Evolutionary conservation across 805 yeast species (phyloP).

Genomic region (Lipomyces yamanashiensis): DNA sequence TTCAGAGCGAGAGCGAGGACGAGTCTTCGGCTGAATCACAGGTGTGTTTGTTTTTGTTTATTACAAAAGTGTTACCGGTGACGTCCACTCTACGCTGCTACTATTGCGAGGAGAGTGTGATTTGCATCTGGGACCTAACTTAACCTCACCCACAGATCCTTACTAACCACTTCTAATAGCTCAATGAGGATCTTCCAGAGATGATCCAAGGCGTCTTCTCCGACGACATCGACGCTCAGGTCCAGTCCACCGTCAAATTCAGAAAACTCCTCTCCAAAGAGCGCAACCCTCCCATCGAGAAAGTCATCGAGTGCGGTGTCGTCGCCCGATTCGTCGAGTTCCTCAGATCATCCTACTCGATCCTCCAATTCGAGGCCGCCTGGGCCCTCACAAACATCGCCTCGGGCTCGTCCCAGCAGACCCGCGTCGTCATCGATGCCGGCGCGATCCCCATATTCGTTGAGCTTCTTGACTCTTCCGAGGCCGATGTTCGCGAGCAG

Average conservation of each 20-base stretch:
- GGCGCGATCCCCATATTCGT: conserved; percentile 95
- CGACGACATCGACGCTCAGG: conserved; percentile 74
- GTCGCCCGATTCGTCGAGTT: conserved; percentile 88
- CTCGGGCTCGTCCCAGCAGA: conserved; percentile 88
- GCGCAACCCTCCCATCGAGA: conserved; percentile 93
- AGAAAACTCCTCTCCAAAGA: conserved; percentile 93
- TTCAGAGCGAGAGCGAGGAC: conserved; percentile 55
- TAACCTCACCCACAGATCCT: no score
- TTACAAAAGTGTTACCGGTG: background rate
- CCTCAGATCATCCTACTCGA: conserved; percentile 74
- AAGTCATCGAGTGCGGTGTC: conserved; percentile 90
- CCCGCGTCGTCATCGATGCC: conserved; percentile 85
- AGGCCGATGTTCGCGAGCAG: conserved; percentile 93
- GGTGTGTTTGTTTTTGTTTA: conserved; percentile 26
- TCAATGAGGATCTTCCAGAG: conserved; percentile 68
- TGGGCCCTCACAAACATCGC: conserved; percentile 99
- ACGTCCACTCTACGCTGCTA: background rate
- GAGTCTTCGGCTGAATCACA: conserved; percentile 44
- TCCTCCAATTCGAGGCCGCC: conserved; percentile 95
- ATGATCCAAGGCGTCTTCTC: conserved; percentile 84
- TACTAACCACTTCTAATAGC: conserved; percentile 21
- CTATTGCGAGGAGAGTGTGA: conserved; percentile 4
- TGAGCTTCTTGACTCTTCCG: conserved; percentile 73
- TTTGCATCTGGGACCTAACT: background rate
- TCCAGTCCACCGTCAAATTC: conserved; percentile 88